A percentile compares a stretch with the other conserved stretches of the same genome.
Conservation (phyloP, 1,284 basidiomycete species). For the Melampsora occidentalis region DNA sequence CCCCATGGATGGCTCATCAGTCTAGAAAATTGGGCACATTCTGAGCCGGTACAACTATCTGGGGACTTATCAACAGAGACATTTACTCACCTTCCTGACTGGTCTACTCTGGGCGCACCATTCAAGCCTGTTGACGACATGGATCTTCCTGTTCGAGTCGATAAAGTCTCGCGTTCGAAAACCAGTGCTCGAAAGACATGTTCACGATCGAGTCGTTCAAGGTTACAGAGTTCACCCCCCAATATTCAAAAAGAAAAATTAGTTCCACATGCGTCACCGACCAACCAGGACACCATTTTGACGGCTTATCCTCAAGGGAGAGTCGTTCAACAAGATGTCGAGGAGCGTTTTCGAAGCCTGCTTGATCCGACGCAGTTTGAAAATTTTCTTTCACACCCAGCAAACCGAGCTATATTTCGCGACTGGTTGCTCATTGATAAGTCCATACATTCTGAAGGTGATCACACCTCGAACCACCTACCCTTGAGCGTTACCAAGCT, state of each 20-base stretch:
- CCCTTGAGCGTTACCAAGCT: constrained; percentile 6
- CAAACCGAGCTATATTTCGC: constrained; percentile 22
- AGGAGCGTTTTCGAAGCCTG: constrained; percentile 14
- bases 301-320: constrained; percentile 37
- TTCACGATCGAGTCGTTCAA: too few species aligned
- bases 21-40: not conserved
- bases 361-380: constrained; percentile 20
- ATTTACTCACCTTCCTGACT: constrained; percentile 1
- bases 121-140: not conserved
- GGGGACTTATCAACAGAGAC: not conserved
- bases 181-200: not conserved
- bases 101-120: not conserved
- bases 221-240: too few species aligned
- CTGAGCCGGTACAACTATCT: not conserved
- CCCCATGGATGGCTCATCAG: not conserved
- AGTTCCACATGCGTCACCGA: too few species aligned
- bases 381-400: constrained; percentile 21
- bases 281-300: not conserved
- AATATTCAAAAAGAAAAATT: too few species aligned
- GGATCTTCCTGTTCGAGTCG: too few species aligned
- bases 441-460: not conserved
- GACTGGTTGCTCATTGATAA: constrained; percentile 21
- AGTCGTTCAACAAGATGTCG: constrained; percentile 21
- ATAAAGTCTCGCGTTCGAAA: not conserved
- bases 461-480: not conserved